Conservation (phyloP, 2,329 filamentous ascomycete genomes). For the Penicillium oxalicum region DNA sequence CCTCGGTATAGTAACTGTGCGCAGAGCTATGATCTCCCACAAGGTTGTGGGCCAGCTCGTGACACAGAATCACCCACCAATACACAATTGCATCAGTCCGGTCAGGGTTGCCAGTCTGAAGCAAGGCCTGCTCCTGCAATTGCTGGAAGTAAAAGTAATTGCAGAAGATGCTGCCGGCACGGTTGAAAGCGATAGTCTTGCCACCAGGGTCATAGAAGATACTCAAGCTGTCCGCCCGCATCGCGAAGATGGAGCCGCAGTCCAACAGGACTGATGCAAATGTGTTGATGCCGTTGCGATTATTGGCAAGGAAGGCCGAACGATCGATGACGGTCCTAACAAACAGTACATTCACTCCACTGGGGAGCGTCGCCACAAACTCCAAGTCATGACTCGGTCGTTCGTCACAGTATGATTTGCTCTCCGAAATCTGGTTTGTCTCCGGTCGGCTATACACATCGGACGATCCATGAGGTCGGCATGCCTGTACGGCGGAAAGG, state of each 20-base stretch:
- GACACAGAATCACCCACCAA: conserved; percentile 94
- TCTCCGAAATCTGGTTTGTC: conserved; percentile 70
- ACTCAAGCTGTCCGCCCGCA: conserved; percentile 65
- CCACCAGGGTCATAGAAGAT: conserved; percentile 80
- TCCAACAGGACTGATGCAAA: conserved; percentile 68
- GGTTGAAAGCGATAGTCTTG: conserved; percentile 88
- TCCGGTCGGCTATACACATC: conserved; percentile 66
- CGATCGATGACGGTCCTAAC: conserved; percentile 49
- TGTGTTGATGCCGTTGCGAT: conserved; percentile 57
- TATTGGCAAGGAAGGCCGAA: conserved; percentile 54
- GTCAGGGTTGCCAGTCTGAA: conserved; percentile 34
- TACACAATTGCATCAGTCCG: conserved; percentile 68
- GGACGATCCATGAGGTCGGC: conserved; percentile 68
- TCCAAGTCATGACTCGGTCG: conserved; percentile 66
- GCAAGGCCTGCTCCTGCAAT: conserved; percentile 58
- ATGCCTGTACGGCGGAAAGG: conserved; percentile 70
- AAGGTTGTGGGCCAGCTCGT: conserved; percentile 93
- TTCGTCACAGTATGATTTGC: conserved; percentile 79
- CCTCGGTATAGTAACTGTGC: conserved; percentile 80
- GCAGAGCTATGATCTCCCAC: conserved; percentile 69
- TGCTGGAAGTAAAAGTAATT: conserved; percentile 84
- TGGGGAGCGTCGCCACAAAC: conserved; percentile 63
- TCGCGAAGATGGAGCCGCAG: conserved; percentile 64
- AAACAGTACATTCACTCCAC: conserved; percentile 69
- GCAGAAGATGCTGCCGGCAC: conserved; percentile 80